phyloP scores from a whole-genome alignment of 257 asterid genomes.

The Primulina huaijiensis region DNA sequence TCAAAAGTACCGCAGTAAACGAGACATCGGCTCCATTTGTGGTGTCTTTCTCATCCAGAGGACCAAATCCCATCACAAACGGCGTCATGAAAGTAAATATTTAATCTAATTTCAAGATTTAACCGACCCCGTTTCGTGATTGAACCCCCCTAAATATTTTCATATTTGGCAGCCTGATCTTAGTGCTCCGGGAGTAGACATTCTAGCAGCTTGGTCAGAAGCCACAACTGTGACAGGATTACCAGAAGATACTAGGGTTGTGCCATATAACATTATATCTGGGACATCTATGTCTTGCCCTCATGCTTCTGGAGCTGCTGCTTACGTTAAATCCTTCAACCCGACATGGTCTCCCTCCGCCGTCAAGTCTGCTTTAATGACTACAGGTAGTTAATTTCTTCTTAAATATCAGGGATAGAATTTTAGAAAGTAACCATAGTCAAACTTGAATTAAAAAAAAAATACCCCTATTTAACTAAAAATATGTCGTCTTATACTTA shows the following conservation, averaged over 20 bases:
- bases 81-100: constrained; percentile 52
- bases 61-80: constrained; percentile 54
- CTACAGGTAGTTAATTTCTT: constrained; percentile 39
- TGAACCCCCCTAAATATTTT: background rate
- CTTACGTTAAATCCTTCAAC: constrained; percentile 57
- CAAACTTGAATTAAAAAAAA: background rate
- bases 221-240: constrained; percentile 39
- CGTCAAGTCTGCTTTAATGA: constrained; percentile 68
- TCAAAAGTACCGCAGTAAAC: constrained; percentile 30
- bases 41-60: constrained; percentile 61
- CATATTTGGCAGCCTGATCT: constrained; percentile 50
- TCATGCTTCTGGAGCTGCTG: constrained; percentile 66
- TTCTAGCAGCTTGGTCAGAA: constrained; percentile 71
- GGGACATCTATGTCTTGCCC: constrained; percentile 83
- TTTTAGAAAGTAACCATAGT: too few species aligned
- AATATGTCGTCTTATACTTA: too few species aligned
- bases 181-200: constrained; percentile 68
- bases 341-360: constrained; percentile 76
- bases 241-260: constrained; percentile 36
- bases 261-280: constrained; percentile 50
- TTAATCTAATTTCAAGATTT: background rate
- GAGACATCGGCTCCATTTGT: constrained; percentile 50
- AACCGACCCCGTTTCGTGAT: background rate
- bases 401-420: background rate
- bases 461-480: background rate